phyloP scores from a whole-genome alignment of 1,284 basidiomycete species.

The Ceratobasidium sp. region DNA sequence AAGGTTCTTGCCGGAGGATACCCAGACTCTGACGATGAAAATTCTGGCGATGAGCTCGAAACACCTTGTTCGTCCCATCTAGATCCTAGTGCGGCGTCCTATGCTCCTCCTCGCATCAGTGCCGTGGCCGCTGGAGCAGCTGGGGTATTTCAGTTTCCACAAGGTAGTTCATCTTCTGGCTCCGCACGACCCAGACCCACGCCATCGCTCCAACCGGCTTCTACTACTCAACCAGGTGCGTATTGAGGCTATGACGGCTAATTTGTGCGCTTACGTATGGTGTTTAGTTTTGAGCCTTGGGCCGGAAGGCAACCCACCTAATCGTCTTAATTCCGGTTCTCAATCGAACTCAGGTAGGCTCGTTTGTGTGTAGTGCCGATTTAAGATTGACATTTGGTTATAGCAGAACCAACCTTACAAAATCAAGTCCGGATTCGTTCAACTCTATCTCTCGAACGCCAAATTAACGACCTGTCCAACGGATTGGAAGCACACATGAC shows the following conservation, averaged over 20 bases:
- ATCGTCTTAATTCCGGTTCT: too few species aligned
- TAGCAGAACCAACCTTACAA: too few species aligned
- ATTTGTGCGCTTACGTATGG: too few species aligned
- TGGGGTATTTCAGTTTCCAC: background rate
- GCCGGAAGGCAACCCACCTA: too few species aligned
- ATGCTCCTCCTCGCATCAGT: background rate
- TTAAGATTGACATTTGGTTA: too few species aligned
- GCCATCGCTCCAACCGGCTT: background rate
- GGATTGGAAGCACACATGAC: background rate
- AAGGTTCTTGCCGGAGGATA: conserved; percentile 15
- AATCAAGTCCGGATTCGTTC: background rate
- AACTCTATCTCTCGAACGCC: conserved; percentile 2
- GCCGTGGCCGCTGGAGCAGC: background rate
- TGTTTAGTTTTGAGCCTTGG: too few species aligned
- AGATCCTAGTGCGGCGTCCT: background rate
- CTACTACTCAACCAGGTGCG: background rate
- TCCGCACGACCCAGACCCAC: background rate
- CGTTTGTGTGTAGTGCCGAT: too few species aligned
- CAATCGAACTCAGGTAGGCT: too few species aligned
- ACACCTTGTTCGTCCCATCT: background rate
- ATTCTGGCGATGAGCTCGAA: too few species aligned
- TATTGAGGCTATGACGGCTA: too few species aligned
- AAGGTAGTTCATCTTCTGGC: background rate
- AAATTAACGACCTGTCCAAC: background rate
- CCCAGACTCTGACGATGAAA: conserved; percentile 10